phyloP scores from a whole-genome alignment of 2,329 filamentous ascomycete genomes.

The Colletotrichum musae region DNA sequence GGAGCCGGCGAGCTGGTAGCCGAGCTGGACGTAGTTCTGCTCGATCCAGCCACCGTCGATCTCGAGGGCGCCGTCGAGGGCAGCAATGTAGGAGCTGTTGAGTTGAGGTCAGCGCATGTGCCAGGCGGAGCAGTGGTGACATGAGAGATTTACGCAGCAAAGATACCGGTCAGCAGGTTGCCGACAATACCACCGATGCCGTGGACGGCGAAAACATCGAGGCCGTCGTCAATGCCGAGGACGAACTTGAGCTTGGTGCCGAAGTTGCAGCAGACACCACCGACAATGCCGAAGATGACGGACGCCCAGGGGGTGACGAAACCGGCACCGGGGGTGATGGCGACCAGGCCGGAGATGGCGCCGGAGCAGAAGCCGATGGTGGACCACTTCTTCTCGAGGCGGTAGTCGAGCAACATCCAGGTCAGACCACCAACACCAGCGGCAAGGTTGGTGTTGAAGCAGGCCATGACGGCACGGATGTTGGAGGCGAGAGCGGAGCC shows the following conservation, averaged over 20 bases:
- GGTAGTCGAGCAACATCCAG: conserved; percentile 90
- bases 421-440: conserved; percentile 86
- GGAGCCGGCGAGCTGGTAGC: conserved; percentile 79
- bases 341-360: conserved; percentile 88
- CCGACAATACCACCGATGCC: conserved; percentile 86
- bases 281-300: conserved; percentile 71
- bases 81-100: conserved; percentile 76
- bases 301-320: conserved; percentile 79
- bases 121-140: not conserved
- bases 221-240: conserved; percentile 85
- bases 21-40: conserved; percentile 78
- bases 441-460: conserved; percentile 88
- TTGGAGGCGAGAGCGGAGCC: conserved; percentile 86
- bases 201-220: conserved; percentile 94
- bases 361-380: conserved; percentile 95
- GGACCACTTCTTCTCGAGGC: conserved; percentile 93
- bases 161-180: conserved; percentile 83
- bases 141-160: conserved; percentile 71
- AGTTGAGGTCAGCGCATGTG: conserved; percentile 17
- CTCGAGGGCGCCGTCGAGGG: conserved; percentile 76
- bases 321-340: conserved; percentile 90
- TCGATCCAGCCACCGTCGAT: conserved; percentile 79
- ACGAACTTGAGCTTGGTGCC: conserved; percentile 85
- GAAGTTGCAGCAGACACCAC: conserved; percentile 83
- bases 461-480: conserved; percentile 90